Conservation (phyloP, 148 eudicot species). For the Oxyria digyna region DNA sequence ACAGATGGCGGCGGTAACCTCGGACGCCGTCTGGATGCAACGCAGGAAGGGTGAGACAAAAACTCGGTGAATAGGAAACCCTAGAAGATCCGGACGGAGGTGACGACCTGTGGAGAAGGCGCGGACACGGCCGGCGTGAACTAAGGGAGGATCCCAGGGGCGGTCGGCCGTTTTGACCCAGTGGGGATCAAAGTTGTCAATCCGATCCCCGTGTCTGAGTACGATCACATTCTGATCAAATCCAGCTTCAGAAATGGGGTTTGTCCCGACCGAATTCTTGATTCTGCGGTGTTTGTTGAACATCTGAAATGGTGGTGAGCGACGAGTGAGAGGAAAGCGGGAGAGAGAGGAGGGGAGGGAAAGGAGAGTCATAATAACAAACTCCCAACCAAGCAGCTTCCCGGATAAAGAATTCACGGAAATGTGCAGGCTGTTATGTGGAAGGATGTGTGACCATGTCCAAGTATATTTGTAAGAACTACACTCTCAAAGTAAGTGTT, state of each 20-base stretch:
- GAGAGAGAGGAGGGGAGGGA: neutral
- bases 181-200: constrained; percentile 56
- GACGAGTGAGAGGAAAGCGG: neutral
- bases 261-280: neutral
- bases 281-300: neutral
- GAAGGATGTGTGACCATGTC: too few relatives aligned
- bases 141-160: constrained; percentile 83
- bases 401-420: too few relatives aligned
- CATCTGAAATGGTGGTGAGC: neutral
- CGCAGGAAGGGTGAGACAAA: constrained; percentile 74
- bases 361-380: neutral
- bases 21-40: constrained; percentile 70
- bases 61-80: constrained; percentile 60
- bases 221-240: constrained; percentile 57
- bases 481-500: too few relatives aligned
- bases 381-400: too few relatives aligned
- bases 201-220: constrained; percentile 89
- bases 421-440: too few relatives aligned
- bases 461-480: too few relatives aligned
- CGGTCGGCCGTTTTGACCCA: constrained; percentile 48
- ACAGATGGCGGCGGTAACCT: constrained; percentile 47
- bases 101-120: constrained; percentile 46
- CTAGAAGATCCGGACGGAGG: constrained; percentile 22
- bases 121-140: constrained; percentile 33
- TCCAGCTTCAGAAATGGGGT: neutral